phyloP scores from a whole-genome alignment of 768 basidiomycete genomes.

The Lyophyllum semitale region DNA sequence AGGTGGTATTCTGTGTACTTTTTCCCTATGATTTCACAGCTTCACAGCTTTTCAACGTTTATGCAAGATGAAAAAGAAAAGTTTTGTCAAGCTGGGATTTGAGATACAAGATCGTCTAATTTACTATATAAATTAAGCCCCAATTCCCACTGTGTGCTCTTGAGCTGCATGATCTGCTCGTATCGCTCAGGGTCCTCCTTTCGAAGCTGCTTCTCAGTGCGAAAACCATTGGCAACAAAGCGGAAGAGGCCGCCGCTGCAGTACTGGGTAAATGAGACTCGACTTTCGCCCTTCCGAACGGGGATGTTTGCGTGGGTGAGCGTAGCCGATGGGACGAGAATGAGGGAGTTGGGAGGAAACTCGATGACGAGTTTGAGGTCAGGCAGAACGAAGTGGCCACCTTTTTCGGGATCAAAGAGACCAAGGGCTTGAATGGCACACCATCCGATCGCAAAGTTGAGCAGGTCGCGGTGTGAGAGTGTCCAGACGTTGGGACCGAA shows the following conservation, averaged over 20 bases:
- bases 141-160: neutral
- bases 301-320: slow-evolving; percentile 27
- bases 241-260: slow-evolving; percentile 27
- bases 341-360: slow-evolving; percentile 20
- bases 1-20: too few relatives aligned
- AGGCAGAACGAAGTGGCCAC: slow-evolving; percentile 34
- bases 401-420: slow-evolving; percentile 23
- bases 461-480: slow-evolving; percentile 22
- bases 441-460: slow-evolving; percentile 31
- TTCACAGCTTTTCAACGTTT: too few relatives aligned
- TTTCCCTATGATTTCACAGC: too few relatives aligned
- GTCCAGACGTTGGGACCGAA: slow-evolving; percentile 22
- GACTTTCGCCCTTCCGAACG: slow-evolving; percentile 17
- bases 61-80: too few relatives aligned
- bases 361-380: slow-evolving; percentile 16
- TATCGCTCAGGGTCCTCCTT: neutral
- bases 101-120: neutral
- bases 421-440: slow-evolving; percentile 33
- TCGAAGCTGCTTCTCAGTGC: slow-evolving; percentile 2
- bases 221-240: slow-evolving; percentile 22
- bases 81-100: too few relatives aligned
- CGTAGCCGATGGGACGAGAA: slow-evolving; percentile 30
- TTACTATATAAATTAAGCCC: neutral
- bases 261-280: slow-evolving; percentile 28
- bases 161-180: neutral